Base-by-base conservation (phyloP, 345 rosid species). In the Alliaria petiolata region DNA sequence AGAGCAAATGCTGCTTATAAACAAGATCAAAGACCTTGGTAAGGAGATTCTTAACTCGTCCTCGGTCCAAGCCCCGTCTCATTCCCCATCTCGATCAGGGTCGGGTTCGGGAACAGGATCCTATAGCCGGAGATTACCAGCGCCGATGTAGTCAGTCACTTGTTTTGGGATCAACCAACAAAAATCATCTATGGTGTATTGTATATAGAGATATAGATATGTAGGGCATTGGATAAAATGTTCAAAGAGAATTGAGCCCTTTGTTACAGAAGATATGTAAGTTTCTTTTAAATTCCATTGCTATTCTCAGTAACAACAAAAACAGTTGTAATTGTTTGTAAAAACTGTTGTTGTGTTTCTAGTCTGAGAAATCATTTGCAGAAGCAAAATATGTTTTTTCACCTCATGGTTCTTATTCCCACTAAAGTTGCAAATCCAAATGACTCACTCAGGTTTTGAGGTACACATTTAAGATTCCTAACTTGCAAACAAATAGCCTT, bases 11-110 rank as follows among this genome's bases (percentile, higher is more conserved):
- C 83, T 95, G 67, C 84, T 95, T 25, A 79, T 91, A 2, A 79
- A 81, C 79, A 95, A 95, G 88, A 85, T 95, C 66, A 85, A 86
- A 76, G 99, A 95, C 65, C 96, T 95, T 15, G 99, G 96, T 47
- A 82, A 85, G 50, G 99, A 95, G 79, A 81, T 95, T 9, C 61
- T 81, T 31, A 80, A 78, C 85, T 79, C 95, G 4, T 73, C 93
- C 4, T 81, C 93, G 11, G 71, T 39, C 47, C 75, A 69, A 70
- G 47, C 61, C 22, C 39, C 26, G 47, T 10, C 61, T 75, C 65
- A 55, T 53, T 68, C 70, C 3, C 71, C 62, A 7, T 46, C 80
- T 5, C 49, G 26, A 35, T 70, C 67, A 1, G 62, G 76, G 33
- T 76, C 76, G 2, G 71, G 75, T 40, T 76, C 71, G 0, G 71